phyloP scores from a whole-genome alignment of 2,329 filamentous ascomycete genomes.

The Fusarium xyrophilum region DNA sequence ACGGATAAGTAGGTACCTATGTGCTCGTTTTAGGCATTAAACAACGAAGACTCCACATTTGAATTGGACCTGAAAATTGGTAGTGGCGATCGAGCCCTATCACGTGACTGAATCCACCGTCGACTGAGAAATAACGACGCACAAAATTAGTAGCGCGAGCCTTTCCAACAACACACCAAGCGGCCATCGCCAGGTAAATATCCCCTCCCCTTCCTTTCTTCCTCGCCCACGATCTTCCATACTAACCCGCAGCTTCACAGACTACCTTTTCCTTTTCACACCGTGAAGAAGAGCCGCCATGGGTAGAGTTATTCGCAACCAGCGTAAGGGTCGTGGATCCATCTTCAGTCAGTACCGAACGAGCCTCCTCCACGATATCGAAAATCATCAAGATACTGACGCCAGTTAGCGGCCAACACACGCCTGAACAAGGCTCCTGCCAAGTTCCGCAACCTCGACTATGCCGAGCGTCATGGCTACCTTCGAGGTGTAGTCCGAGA shows the following conservation, averaged over 20 bases:
- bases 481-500: constrained; percentile 97
- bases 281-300: constrained; percentile 52
- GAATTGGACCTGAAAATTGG: neutral
- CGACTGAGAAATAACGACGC: constrained; percentile 31
- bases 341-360: constrained; percentile 60
- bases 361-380: constrained; percentile 36
- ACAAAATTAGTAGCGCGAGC: constrained; percentile 47
- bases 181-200: constrained; percentile 51
- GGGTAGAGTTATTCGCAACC: constrained; percentile 71
- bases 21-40: neutral
- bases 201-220: constrained; percentile 31
- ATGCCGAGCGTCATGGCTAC: constrained; percentile 96
- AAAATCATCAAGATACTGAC: constrained; percentile 44
- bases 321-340: constrained; percentile 66
- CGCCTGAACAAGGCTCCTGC: constrained; percentile 85
- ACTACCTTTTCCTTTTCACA: constrained; percentile 46
- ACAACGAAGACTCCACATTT: neutral
- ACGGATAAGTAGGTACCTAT: neutral
- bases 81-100: constrained; percentile 1
- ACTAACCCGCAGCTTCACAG: constrained; percentile 44
- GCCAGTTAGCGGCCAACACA: constrained; percentile 72
- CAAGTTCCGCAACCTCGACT: constrained; percentile 97
- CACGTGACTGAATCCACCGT: constrained; percentile 45
- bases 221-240: constrained; percentile 38
- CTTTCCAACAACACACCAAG: constrained; percentile 51